Evolutionary conservation across 1,139 yeast genomes (phyloP), one percentile per base, ranked within the genome.

Genomic region (Suhomyces taliae): DNA sequence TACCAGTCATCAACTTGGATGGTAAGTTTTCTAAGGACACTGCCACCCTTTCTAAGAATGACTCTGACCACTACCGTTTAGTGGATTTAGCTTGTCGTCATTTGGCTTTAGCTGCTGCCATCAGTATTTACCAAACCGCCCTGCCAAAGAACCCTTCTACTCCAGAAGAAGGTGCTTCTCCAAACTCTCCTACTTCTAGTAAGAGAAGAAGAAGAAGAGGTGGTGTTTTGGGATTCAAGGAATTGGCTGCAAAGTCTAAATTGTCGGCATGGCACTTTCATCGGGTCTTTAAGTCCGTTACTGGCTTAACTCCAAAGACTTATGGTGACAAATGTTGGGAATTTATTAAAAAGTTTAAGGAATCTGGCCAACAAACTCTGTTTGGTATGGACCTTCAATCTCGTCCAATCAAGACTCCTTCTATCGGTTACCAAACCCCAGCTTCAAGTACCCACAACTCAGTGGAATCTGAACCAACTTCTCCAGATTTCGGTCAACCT

Each of bases 221-320:
- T 26, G 96, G 96, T 35, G 90, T 89, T 10, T 70, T 89, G 40
- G 96, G 96, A 0, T 89, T 89, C 68, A 87, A 89, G 65, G 96
- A 89, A 64, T 75, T 89, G 61, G 96, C 96, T 7, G 85, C 90
- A 14, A 87, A 88, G 61, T 85, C 91, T 10, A 87, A 86, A 55
- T 76, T 89, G 49, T 81, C 89, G 26, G 95, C 96, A n/a, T 89
- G 96, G 96, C 96, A 89, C 67, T 89, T 89, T 66, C 96, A 89
- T 70, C 74, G 96, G 46, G 96, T 89, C 34, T 89, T 89, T 71
- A 85, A 90, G 65, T 81, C 86, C 37, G 90, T 89, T 48, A 87
- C 95, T 12, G 91, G 93, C 1, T 76, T 88, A 52, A 89, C 96
- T 0, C 96, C 96, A 34, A 87, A 89, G 69, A 86, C 89, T 7